A percentile compares a stretch with the other conserved stretches of the same genome.
Evolutionary conservation across 2,329 filamentous ascomycete species (phyloP).

Genomic region (Hypomyces rosellus): DNA sequence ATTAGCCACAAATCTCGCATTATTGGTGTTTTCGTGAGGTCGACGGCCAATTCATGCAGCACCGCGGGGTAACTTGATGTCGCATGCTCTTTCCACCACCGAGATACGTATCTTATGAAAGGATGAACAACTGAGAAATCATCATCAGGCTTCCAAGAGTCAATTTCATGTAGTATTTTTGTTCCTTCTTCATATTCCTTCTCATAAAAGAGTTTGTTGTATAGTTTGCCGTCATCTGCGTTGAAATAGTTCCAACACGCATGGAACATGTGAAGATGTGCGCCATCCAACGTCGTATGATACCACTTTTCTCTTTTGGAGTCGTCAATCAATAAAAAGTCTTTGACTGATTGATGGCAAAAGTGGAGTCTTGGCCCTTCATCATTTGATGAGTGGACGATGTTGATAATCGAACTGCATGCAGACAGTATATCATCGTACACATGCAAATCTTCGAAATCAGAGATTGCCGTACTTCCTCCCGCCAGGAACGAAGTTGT

Average conservation of each 20-base stretch:
- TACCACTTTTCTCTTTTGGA: conserved; percentile 1
- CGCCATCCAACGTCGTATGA: conserved; percentile 1
- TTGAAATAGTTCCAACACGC: conserved; percentile 8
- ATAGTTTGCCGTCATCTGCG: not conserved
- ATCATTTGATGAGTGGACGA: not conserved
- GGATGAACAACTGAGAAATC: not conserved
- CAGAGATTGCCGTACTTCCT: not conserved
- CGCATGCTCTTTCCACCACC: not conserved
- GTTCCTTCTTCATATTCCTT: not conserved
- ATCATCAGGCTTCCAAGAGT: not conserved
- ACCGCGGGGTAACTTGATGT: not conserved
- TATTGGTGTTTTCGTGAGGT: conserved; percentile 5
- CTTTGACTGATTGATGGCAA: conserved; percentile 11
- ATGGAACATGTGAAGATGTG: conserved; percentile 5
- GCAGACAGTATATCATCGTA: conserved; percentile 8
- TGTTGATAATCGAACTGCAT: conserved; percentile 7
- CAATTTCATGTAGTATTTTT: not conserved
- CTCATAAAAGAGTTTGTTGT: not conserved
- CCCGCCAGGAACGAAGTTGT: conserved; percentile 2
- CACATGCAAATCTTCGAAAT: conserved; percentile 3
- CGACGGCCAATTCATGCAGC: not conserved
- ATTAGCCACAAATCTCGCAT: not conserved
- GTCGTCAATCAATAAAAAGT: conserved; percentile 5
- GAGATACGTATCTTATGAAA: not conserved
- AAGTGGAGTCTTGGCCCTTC: conserved; percentile 8